A percentile compares a stretch with the other conserved stretches of the same genome.
These are phyloP conservation scores for Celoporthe dispersa DNA, from an alignment of 2,329 filamentous ascomycete genomes.

Conservation along the genomic window DNA sequence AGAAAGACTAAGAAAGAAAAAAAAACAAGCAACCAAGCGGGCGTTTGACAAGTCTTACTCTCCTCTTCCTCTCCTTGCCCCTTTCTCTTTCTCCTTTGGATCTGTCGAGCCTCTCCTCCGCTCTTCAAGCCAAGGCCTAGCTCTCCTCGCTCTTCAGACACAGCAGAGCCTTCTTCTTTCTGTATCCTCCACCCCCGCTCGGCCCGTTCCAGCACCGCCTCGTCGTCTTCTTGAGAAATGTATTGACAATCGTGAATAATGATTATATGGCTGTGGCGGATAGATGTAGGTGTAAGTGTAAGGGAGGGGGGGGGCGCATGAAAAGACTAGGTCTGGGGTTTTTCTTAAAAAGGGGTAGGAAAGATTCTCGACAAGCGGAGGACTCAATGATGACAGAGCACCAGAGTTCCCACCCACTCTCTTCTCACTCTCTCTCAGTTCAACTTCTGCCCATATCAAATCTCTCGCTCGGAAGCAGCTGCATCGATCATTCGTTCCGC, in stretches of 20 bases:
- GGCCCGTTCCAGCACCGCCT: neutral
- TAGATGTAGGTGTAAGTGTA: neutral
- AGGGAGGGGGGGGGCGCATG: neutral
- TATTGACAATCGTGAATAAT: neutral
- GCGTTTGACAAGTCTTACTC: neutral
- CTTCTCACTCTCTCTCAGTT: neutral
- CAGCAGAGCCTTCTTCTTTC: neutral
- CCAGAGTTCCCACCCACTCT: neutral
- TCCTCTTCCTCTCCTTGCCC: no score
- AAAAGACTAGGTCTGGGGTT: neutral
- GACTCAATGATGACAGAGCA: neutral
- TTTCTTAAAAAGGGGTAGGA: neutral
- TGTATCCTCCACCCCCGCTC: neutral
- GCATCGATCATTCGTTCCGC: conserved; percentile 20
- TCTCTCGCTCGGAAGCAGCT: neutral
- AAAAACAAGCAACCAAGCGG: neutral
- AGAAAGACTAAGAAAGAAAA: no score
- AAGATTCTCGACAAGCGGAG: neutral
- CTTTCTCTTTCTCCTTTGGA: no score
- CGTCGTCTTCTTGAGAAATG: neutral
- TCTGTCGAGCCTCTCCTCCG: neutral
- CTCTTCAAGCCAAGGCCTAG: neutral
- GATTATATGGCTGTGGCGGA: neutral
- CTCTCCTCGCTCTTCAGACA: neutral
- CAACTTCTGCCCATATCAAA: neutral